A percentile compares a stretch with the other conserved stretches of the same genome.
phyloP scores from a whole-genome alignment of 805 yeast genomes.

The Sungouiozyma ichnusensis region DNA sequence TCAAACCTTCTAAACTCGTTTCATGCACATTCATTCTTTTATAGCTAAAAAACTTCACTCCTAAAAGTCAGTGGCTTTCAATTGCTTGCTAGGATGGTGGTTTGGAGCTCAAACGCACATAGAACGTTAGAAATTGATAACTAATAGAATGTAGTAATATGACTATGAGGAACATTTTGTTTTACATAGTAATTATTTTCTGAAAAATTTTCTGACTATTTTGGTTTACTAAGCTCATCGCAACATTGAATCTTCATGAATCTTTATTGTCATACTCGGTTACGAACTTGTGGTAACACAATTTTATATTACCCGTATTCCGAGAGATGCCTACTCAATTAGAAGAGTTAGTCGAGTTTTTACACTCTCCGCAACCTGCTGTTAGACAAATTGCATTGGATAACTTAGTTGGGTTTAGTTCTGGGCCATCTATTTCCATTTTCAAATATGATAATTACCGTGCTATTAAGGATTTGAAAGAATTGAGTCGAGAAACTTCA shows the following conservation, averaged over 20 bases:
- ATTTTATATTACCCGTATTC: too few species aligned
- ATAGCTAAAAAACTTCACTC: too few species aligned
- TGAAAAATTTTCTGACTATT: constrained; percentile 1
- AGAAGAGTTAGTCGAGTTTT: constrained; percentile 60
- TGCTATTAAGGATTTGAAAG: constrained; percentile 64
- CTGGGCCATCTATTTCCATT: constrained; percentile 53
- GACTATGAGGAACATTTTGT: too few species aligned
- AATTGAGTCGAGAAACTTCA: constrained; percentile 43
- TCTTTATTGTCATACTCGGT: too few species aligned
- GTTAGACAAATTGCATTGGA: constrained; percentile 79
- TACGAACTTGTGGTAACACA: too few species aligned
- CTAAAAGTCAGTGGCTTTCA: too few species aligned
- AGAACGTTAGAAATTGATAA: too few species aligned
- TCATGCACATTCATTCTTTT: neutral
- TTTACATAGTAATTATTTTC: too few species aligned
- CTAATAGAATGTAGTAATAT: too few species aligned
- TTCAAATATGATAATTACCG: constrained; percentile 61
- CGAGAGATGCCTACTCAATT: constrained; percentile 44
- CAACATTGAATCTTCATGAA: too few species aligned
- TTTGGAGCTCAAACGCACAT: too few species aligned
- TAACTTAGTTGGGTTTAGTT: constrained; percentile 70
- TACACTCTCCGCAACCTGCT: constrained; percentile 72
- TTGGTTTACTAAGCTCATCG: constrained; percentile 5
- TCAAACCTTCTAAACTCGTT: constrained; percentile 4
- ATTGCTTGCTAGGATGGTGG: too few species aligned